These are phyloP conservation scores for Diospyros lotus DNA, from an alignment of 148 eudicot genomes.

Conservation along the genomic window DNA sequence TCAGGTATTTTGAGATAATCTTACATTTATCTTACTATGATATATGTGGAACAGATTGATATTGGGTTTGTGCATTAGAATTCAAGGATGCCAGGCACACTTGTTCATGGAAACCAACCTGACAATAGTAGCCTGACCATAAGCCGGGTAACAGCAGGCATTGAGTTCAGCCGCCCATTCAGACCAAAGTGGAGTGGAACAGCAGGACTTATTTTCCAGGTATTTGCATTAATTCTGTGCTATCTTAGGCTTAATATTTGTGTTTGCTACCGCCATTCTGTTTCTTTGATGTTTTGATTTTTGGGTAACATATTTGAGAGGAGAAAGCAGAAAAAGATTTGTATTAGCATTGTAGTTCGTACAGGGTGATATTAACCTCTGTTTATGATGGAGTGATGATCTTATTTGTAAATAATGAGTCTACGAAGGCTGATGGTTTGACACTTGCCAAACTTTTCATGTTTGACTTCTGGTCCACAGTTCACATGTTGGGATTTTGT, in stretches of 20 bases:
- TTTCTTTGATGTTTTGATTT: no score
- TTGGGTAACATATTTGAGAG: no score
- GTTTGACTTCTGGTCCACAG: not conserved
- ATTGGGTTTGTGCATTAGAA: slow-evolving; percentile 36
- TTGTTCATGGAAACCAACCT: slow-evolving; percentile 92
- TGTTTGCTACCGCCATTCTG: not conserved
- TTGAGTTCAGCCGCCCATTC: slow-evolving; percentile 88
- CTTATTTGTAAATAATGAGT: not conserved
- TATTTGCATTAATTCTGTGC: slow-evolving; percentile 15
- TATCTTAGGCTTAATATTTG: not conserved
- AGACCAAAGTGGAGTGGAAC: slow-evolving; percentile 99
- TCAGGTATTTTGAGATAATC: slow-evolving; percentile 50
- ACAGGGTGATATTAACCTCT: not conserved
- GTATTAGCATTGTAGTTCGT: not conserved
- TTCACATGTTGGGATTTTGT: slow-evolving; percentile 3
- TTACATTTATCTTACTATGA: not conserved
- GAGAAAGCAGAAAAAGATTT: not conserved
- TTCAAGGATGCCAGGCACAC: slow-evolving; percentile 92
- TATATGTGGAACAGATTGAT: not conserved
- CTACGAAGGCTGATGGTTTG: not conserved
- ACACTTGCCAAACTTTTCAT: not conserved
- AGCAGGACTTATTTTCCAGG: slow-evolving; percentile 93
- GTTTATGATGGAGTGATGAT: not conserved
- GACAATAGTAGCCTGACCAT: slow-evolving; percentile 65
- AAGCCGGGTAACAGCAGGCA: slow-evolving; percentile 84